Evolutionary conservation across 495 filamentous ascomycete species (phyloP).

Genomic region (Aspergillus carlsbadensis): DNA sequence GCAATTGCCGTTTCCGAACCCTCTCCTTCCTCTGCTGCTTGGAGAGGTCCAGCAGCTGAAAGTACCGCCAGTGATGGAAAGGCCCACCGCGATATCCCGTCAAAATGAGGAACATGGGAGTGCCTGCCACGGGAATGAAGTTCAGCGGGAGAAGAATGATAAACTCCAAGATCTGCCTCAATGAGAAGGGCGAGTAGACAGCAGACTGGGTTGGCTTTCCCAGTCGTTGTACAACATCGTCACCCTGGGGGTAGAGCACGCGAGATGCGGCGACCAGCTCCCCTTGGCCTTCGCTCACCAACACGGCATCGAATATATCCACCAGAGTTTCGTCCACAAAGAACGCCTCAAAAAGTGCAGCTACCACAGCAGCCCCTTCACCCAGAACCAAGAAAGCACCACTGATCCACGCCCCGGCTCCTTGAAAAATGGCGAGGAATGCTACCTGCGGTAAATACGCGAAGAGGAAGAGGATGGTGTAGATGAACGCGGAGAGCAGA

Average conservation of each 20-base stretch:
- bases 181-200: conserved; percentile 65
- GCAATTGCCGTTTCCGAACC: conserved; percentile 49
- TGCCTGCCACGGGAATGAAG: conserved; percentile 62
- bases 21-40: conserved; percentile 58
- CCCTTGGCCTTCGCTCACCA: conserved; percentile 58
- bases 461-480: conserved; percentile 61
- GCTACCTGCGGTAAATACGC: conserved; percentile 61
- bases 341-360: conserved; percentile 64
- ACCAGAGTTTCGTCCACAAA: conserved; percentile 68
- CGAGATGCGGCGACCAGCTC: conserved; percentile 55
- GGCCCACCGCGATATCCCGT: conserved; percentile 66
- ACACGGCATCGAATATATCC: conserved; percentile 64
- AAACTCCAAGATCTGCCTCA: conserved; percentile 76
- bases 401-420: conserved; percentile 58
- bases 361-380: conserved; percentile 60
- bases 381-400: conserved; percentile 65
- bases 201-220: conserved; percentile 58
- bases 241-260: conserved; percentile 51
- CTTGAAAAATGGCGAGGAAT: conserved; percentile 64
- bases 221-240: conserved; percentile 53
- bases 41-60: conserved; percentile 55
- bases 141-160: conserved; percentile 67
- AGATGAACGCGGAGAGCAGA: conserved; percentile 59
- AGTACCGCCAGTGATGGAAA: conserved; percentile 67
- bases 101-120: conserved; percentile 61